phyloP scores from a whole-genome alignment of 2,329 filamentous ascomycete genomes.

The Colletotrichum sp. region DNA sequence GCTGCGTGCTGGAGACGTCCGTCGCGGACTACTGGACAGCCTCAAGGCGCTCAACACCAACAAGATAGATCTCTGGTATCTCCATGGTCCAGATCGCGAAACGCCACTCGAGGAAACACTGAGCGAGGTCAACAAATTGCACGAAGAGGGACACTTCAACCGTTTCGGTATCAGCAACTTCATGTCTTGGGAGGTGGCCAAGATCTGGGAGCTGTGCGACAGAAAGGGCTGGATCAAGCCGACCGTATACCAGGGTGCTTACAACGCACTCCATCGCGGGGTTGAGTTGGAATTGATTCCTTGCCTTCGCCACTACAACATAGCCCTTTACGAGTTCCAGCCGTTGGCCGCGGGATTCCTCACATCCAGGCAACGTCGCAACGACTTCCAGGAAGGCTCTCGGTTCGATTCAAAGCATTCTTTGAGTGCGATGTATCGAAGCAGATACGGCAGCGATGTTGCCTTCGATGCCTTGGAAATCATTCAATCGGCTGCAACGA shows the following conservation, averaged over 20 bases:
- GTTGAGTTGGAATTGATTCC: slow-evolving; percentile 62
- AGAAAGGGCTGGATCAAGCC: slow-evolving; percentile 73
- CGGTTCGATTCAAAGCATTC: background rate
- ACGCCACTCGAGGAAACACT: slow-evolving; percentile 59
- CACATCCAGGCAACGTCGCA: background rate
- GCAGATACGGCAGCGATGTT: background rate
- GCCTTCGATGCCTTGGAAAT: background rate
- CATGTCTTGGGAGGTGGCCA: background rate
- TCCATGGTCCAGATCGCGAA: slow-evolving; percentile 63
- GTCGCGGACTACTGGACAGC: slow-evolving; percentile 25
- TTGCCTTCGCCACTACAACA: background rate
- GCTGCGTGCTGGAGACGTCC: background rate
- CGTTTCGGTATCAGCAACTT: background rate
- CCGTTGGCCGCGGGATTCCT: background rate
- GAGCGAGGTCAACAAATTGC: background rate
- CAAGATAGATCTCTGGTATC: slow-evolving; percentile 52
- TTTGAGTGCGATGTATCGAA: background rate
- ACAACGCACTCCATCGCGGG: slow-evolving; percentile 53
- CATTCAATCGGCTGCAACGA: background rate
- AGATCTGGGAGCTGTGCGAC: slow-evolving; percentile 61
- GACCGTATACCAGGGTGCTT: slow-evolving; percentile 79
- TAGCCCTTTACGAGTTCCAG: background rate
- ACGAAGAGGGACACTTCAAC: background rate
- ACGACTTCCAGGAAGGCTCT: background rate
- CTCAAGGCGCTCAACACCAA: slow-evolving; percentile 41